Percentiles rank a stretch among this genome's conserved stretches.
These are phyloP conservation scores for Blastomyces gilchristii DNA, from an alignment of 2,329 filamentous ascomycete species.

Conservation along the genomic window DNA sequence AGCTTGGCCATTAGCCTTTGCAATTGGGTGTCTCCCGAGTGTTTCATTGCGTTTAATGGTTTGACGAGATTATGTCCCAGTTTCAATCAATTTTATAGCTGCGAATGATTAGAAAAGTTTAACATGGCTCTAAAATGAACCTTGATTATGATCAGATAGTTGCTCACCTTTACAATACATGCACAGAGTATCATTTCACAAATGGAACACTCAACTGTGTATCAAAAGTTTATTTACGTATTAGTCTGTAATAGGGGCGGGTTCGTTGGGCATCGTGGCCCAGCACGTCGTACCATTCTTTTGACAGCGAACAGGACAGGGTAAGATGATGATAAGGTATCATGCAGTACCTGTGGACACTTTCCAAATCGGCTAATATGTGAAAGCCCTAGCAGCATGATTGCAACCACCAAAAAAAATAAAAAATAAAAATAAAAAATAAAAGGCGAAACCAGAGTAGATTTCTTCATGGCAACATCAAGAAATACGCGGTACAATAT, in stretches of 20 bases:
- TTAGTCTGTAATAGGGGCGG: neutral
- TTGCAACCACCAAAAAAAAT: too few relatives aligned
- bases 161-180: too few relatives aligned
- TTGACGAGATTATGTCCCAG: neutral
- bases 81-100: neutral
- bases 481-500: too few relatives aligned
- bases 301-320: too few relatives aligned
- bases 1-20: neutral
- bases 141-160: neutral
- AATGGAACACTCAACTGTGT: too few relatives aligned
- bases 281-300: neutral
- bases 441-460: too few relatives aligned
- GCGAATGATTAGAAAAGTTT: neutral
- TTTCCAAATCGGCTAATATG: neutral
- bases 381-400: neutral
- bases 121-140: neutral
- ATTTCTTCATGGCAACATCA: too few relatives aligned
- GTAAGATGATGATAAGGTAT: neutral
- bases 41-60: neutral
- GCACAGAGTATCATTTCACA: too few relatives aligned
- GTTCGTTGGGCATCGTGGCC: neutral
- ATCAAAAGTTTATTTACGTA: too few relatives aligned
- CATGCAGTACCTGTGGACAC: neutral
- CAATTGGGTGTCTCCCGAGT: neutral
- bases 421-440: too few relatives aligned